Base-by-base conservation (phyloP, 139 green algal genomes). In the Coelastrella sp. region DNA sequence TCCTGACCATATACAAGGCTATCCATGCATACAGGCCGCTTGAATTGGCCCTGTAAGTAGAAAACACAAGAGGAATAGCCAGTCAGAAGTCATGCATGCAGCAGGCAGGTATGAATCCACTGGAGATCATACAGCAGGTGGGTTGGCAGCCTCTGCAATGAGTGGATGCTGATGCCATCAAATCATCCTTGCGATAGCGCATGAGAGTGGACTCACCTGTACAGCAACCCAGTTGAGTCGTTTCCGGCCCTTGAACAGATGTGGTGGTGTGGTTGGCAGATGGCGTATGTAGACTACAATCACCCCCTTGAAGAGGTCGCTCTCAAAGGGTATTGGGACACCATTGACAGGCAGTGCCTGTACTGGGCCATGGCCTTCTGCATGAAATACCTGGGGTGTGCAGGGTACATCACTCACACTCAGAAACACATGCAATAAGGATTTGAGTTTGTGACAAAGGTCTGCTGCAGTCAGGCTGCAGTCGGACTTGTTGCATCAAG, bases 1-100 rank as follows among this genome's bases (percentile, higher is more conserved):
- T 94, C 91, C 85, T 92, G 88, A 6, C 91, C 91, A 34, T 84
- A 91, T 17, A 91, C 72, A 21, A 93, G 25, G 27, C 86, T 83
- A 53, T 94, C 87, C 30, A 92, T 59, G 0, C 21, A 34, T 71
- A 92, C 30, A 8, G 69, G 60, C 40, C 30, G 45, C 84, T 92
- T 92, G 91, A 94, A 94, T n/a, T 66, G 72, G 35, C 91, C 91
- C 88, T 93, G 66, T 13, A 6, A 23, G 2, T 15, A 57, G 1
- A 57, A 57, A 15, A 15, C 45, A 57, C 45, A 57, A 57, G 11
- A 57, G 45, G 45, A 57, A 9, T 57, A 23, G 45, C 45, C 45
- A 57, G 15, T 57, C 45, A 9, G 45, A 72, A 43, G 5, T 30
- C 5, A 40, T 72, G 63, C n/a, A 30, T 72, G 27, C 25, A 34